These are phyloP conservation scores for Juglanconis oblonga DNA, from an alignment of 2,329 filamentous ascomycete genomes.

Conservation along the genomic window DNA sequence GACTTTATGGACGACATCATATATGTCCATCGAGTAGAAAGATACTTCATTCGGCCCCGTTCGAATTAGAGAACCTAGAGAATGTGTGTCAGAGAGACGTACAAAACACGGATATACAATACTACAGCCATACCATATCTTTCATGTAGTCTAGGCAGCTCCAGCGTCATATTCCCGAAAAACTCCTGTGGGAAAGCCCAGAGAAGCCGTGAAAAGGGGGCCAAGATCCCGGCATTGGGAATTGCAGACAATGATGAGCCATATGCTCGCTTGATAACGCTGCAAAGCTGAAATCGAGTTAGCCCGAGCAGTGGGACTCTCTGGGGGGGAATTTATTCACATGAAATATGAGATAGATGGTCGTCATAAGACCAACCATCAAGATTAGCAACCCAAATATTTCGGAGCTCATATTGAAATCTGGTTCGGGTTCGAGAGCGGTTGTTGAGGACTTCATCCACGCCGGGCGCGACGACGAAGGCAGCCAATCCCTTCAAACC, in stretches of 20 bases:
- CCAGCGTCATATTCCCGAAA: conserved; percentile 21
- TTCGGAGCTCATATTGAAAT: no score
- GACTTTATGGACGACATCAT: conserved; percentile 25
- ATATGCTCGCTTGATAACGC: neutral
- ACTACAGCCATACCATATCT: conserved; percentile 15
- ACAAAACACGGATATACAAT: no score
- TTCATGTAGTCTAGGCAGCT: conserved; percentile 24
- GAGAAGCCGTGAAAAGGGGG: conserved; percentile 21
- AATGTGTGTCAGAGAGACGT: neutral
- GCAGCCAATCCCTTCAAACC: no score
- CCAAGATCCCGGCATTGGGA: conserved; percentile 21
- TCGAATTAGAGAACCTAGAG: conserved; percentile 21
- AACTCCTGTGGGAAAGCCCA: conserved; percentile 25
- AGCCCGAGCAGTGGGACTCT: neutral
- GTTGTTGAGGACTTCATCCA: no score
- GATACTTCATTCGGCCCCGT: conserved; percentile 25
- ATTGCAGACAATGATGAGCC: conserved; percentile 20
- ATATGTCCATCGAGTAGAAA: conserved; percentile 26
- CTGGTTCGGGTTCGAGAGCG: no score
- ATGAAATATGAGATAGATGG: no score
- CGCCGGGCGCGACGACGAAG: no score
- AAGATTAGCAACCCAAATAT: no score
- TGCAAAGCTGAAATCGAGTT: neutral
- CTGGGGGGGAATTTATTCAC: no score
- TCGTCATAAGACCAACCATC: no score